phyloP scores from a whole-genome alignment of 495 filamentous ascomycete species.

The Penicillium paxilli region DNA sequence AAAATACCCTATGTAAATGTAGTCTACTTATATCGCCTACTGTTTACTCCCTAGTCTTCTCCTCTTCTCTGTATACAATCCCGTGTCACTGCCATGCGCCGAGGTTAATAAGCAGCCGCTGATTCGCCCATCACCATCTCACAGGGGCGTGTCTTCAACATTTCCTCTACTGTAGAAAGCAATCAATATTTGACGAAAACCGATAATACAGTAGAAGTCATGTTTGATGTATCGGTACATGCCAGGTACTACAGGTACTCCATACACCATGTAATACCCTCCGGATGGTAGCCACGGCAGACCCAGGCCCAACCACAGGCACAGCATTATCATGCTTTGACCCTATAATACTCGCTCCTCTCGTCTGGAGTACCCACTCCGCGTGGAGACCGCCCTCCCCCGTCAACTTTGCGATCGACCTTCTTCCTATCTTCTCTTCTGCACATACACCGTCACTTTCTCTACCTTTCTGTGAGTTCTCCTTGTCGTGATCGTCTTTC shows the following conservation, averaged over 20 bases:
- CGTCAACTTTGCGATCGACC: constrained; percentile 1
- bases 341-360: too few relatives aligned
- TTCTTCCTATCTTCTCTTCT: constrained; percentile 8
- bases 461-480: constrained; percentile 6
- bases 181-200: too few relatives aligned
- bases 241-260: too few relatives aligned
- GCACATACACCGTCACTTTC: constrained; percentile 8
- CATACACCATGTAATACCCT: not conserved
- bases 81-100: constrained; percentile 14
- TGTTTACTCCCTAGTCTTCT: too few relatives aligned
- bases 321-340: too few relatives aligned
- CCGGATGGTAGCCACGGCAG: constrained; percentile 30
- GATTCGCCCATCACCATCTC: constrained; percentile 16
- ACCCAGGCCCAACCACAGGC: too few relatives aligned
- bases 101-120: constrained; percentile 29
- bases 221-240: too few relatives aligned
- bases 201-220: too few relatives aligned
- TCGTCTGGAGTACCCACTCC: too few relatives aligned
- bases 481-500: not conserved
- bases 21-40: too few relatives aligned
- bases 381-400: constrained; percentile 19
- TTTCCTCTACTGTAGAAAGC: too few relatives aligned
- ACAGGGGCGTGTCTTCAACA: not conserved
- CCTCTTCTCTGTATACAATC: not conserved
- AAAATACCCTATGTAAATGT: too few relatives aligned